Evolutionary conservation across 202 grass and related monocot species (phyloP).

Genomic region (Elaeis oleifera): DNA sequence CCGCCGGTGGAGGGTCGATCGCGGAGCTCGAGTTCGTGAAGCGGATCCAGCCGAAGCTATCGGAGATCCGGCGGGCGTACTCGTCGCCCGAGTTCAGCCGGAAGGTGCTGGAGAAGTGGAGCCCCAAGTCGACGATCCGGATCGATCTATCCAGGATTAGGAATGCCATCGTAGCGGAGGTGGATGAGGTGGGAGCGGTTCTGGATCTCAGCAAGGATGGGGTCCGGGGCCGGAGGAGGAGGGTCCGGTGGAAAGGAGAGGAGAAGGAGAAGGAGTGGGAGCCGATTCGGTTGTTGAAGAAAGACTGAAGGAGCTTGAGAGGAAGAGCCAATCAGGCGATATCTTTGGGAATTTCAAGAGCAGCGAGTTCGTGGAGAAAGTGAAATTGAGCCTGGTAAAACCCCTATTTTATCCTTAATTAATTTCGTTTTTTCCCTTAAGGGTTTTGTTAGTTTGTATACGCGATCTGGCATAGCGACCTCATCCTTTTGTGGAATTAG

Average conservation of each 20-base stretch:
- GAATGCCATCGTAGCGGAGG: conserved; percentile 66
- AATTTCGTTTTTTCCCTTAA: background rate
- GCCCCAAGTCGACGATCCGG: conserved; percentile 20
- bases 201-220: conserved; percentile 7
- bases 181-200: conserved; percentile 23
- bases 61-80: conserved; percentile 58
- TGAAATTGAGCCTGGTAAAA: conserved; percentile 64
- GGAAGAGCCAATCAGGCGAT: conserved; percentile 48
- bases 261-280: conserved; percentile 47
- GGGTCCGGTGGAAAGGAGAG: conserved; percentile 27
- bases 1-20: conserved; percentile 28
- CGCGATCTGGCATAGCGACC: too few relatives aligned
- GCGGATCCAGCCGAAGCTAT: conserved; percentile 71
- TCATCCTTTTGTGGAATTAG: too few relatives aligned
- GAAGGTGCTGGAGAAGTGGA: conserved; percentile 25
- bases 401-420: background rate
- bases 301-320: conserved; percentile 62
- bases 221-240: conserved; percentile 4
- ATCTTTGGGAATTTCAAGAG: conserved; percentile 43
- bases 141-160: conserved; percentile 75
- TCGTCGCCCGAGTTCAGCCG: conserved; percentile 34
- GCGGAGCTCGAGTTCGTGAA: conserved; percentile 56
- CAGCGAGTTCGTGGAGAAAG: conserved; percentile 64
- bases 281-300: conserved; percentile 50
- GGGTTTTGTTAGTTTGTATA: too few relatives aligned